Evolutionary conservation across 768 basidiomycete species (phyloP).

Genomic region (Exidia glandulosa): DNA sequence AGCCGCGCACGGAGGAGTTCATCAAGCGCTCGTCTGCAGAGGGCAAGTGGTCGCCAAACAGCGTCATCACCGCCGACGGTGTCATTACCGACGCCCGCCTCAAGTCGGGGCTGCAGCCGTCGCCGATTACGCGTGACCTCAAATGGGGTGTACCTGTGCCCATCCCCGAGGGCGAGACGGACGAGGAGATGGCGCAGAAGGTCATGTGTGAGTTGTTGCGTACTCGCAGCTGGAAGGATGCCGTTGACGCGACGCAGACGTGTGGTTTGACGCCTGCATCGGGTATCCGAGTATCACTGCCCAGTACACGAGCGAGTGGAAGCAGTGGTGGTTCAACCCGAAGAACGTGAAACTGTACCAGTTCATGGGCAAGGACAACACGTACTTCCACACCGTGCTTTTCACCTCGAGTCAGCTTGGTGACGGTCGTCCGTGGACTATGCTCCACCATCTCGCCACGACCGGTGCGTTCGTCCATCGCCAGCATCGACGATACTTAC

Average conservation of each 20-base stretch:
- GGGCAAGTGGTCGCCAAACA: constrained; percentile 89
- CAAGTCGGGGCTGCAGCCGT: constrained; percentile 74
- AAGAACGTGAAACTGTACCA: constrained; percentile 86
- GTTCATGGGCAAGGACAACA: constrained; percentile 99
- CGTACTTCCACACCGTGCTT: constrained; percentile 96
- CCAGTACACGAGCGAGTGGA: constrained; percentile 89
- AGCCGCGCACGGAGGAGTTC: constrained; percentile 78
- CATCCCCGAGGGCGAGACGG: constrained; percentile 51
- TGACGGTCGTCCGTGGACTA: constrained; percentile 89
- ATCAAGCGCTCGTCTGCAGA: constrained; percentile 65
- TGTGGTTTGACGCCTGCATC: constrained; percentile 97
- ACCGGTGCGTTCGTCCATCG: constrained; percentile 49
- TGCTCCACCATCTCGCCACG: constrained; percentile 83
- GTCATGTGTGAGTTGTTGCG: constrained; percentile 72
- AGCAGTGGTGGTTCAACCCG: constrained; percentile 93
- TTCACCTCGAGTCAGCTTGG: constrained; percentile 86
- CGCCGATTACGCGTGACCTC: constrained; percentile 87
- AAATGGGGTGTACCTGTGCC: constrained; percentile 96
- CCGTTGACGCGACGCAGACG: constrained; percentile 41
- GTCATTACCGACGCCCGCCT: constrained; percentile 83
- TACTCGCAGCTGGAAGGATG: neutral
- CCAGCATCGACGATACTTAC: neutral
- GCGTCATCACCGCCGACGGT: constrained; percentile 80
- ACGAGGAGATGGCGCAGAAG: constrained; percentile 81
- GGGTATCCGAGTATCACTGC: constrained; percentile 98